Conservation (phyloP, 371 early-diverging fungal genomes). For the Pancytospora philotis region DNA sequence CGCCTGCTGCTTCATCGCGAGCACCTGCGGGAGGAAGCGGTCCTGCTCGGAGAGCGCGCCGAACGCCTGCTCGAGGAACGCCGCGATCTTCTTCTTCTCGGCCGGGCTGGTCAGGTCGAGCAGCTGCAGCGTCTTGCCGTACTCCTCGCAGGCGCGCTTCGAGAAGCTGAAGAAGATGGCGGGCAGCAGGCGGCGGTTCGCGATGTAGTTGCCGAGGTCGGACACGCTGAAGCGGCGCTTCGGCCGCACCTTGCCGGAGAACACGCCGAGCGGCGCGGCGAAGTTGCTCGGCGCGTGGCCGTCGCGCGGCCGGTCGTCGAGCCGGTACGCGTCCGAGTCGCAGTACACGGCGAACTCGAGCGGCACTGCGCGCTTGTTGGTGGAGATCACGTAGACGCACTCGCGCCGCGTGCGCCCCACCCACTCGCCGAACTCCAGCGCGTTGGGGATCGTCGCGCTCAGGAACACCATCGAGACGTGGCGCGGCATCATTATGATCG, state of each 20-base stretch:
- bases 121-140: slow-evolving; percentile 31
- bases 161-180: slow-evolving; percentile 58
- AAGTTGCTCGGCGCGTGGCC: slow-evolving; percentile 20
- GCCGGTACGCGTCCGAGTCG: slow-evolving; percentile 34
- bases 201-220: slow-evolving; percentile 48
- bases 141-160: slow-evolving; percentile 48
- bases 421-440: slow-evolving; percentile 95
- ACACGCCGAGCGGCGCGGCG: slow-evolving; percentile 11
- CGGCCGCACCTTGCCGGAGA: slow-evolving; percentile 41
- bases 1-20: slow-evolving; percentile 69
- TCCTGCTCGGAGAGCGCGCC: slow-evolving; percentile 42
- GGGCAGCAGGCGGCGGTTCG: slow-evolving; percentile 40
- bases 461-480: slow-evolving; percentile 68
- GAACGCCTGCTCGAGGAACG: slow-evolving; percentile 46
- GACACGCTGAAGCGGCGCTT: slow-evolving; percentile 35
- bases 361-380: slow-evolving; percentile 84
- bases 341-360: slow-evolving; percentile 76
- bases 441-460: slow-evolving; percentile 96
- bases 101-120: slow-evolving; percentile 48
- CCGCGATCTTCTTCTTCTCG: slow-evolving; percentile 45
- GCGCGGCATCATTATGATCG: slow-evolving; percentile 85
- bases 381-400: slow-evolving; percentile 89
- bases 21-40: slow-evolving; percentile 72
- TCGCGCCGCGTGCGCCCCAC: slow-evolving; percentile 90
- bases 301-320: slow-evolving; percentile 24